These are phyloP conservation scores for Heterobasidion irregulare DNA, from an alignment of 1,284 basidiomycete species.

Conservation along the genomic window DNA sequence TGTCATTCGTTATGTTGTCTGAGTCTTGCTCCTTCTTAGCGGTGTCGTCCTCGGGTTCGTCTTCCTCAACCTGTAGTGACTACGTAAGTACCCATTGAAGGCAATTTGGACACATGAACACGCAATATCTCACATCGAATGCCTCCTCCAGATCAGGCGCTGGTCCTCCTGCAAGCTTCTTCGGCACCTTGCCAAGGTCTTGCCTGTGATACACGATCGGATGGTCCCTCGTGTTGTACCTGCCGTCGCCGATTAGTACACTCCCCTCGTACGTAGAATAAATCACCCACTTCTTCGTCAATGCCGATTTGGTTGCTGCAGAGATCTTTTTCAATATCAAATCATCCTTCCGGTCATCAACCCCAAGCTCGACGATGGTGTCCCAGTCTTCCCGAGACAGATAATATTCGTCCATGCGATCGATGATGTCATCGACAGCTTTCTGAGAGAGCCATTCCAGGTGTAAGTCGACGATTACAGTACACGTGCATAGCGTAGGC, in stretches of 20 bases:
- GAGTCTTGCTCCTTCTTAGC: constrained; percentile 20
- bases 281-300: constrained; percentile 73
- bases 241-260: constrained; percentile 21
- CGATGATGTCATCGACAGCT: constrained; percentile 77
- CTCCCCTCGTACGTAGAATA: background rate
- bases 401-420: constrained; percentile 91
- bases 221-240: constrained; percentile 83
- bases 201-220: constrained; percentile 88
- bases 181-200: constrained; percentile 69
- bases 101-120: background rate
- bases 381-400: constrained; percentile 95
- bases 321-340: constrained; percentile 79
- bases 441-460: constrained; percentile 36
- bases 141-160: constrained; percentile 88
- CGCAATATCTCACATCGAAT: constrained; percentile 42
- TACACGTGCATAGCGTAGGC: background rate
- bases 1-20: constrained; percentile 39
- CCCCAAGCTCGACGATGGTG: constrained; percentile 85
- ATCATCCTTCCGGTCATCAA: constrained; percentile 74
- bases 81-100: background rate
- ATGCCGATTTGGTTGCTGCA: constrained; percentile 71
- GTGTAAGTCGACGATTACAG: background rate
- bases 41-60: background rate
- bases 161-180: constrained; percentile 67
- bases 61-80: background rate